These are phyloP conservation scores for Ophiostoma tasmaniense DNA, from an alignment of 2,329 filamentous ascomycete genomes.

Conservation along the genomic window DNA sequence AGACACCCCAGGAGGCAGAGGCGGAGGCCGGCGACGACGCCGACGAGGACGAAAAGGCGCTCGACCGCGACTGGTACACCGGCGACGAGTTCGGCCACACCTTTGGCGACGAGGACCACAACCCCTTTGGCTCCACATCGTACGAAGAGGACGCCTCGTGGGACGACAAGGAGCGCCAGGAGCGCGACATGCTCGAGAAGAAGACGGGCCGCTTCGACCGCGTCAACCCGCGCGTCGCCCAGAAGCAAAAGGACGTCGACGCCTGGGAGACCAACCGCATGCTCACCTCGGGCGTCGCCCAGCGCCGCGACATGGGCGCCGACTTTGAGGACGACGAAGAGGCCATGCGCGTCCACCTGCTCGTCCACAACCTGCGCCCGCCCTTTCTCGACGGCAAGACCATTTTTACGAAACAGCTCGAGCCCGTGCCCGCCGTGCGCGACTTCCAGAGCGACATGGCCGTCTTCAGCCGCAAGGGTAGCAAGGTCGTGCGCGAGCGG, in stretches of 20 bases:
- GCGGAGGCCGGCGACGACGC: conserved; percentile 49
- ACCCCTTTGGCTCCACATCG: conserved; percentile 74
- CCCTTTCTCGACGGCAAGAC: conserved; percentile 92
- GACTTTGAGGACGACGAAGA: conserved; percentile 91
- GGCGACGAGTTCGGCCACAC: conserved; percentile 76
- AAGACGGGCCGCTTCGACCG: conserved; percentile 60
- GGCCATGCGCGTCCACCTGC: conserved; percentile 74
- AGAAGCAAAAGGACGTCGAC: conserved; percentile 90
- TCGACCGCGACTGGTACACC: conserved; percentile 90
- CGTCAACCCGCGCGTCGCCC: conserved; percentile 64
- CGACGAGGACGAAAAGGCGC: conserved; percentile 61
- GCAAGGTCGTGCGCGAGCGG: conserved; percentile 82
- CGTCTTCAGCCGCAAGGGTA: conserved; percentile 92
- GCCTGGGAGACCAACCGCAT: conserved; percentile 99
- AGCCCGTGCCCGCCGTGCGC: conserved; percentile 84
- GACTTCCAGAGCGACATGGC: conserved; percentile 98
- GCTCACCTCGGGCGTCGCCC: conserved; percentile 91
- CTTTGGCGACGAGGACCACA: conserved; percentile 86
- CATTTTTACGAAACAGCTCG: conserved; percentile 94
- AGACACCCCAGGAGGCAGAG: conserved; percentile 43
- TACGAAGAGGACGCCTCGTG: conserved; percentile 65
- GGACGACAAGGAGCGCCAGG: conserved; percentile 60
- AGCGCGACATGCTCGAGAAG: conserved; percentile 68
- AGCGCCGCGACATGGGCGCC: conserved; percentile 69
- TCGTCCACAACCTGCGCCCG: conserved; percentile 88